These are phyloP conservation scores for Penicillium arizonense DNA, from an alignment of 495 filamentous ascomycete species.

Conservation along the genomic window DNA sequence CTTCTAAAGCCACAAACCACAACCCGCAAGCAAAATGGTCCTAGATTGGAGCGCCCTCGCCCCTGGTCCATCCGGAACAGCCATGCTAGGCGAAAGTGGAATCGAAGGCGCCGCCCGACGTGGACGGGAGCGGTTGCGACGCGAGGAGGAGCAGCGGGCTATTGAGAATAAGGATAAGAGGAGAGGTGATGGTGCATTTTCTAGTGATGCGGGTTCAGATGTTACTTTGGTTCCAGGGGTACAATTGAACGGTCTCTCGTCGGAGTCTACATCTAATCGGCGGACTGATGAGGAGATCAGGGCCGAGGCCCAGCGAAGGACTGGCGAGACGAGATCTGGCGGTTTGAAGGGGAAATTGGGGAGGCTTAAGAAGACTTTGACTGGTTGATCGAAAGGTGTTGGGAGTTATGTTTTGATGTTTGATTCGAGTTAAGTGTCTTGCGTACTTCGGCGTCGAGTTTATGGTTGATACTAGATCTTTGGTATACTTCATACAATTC, in stretches of 20 bases:
- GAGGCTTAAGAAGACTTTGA: not conserved
- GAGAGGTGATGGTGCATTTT: too few species aligned
- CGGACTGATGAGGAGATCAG: too few species aligned
- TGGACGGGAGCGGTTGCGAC: slow-evolving; percentile 2
- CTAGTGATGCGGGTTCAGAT: not conserved
- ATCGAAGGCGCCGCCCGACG: slow-evolving; percentile 14
- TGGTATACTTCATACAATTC: too few species aligned
- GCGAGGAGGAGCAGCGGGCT: not conserved
- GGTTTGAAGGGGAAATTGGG: not conserved
- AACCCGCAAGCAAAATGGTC: not conserved
- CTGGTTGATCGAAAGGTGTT: not conserved
- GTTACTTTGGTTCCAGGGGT: not conserved
- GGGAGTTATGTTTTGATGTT: too few species aligned
- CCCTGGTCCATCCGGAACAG: slow-evolving; percentile 10
- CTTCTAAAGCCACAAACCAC: not conserved
- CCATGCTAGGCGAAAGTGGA: slow-evolving; percentile 17
- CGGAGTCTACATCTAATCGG: too few species aligned
- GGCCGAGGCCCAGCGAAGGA: not conserved
- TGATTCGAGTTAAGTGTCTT: too few species aligned
- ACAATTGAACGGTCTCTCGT: too few species aligned
- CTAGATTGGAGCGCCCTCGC: slow-evolving; percentile 8
- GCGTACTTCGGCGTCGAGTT: too few species aligned
- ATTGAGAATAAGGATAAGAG: not conserved
- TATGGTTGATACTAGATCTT: too few species aligned
- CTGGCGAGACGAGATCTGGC: not conserved